These are phyloP conservation scores for Juncus inflexus DNA, from an alignment of 176 grass and related monocot species.

Conservation along the genomic window DNA sequence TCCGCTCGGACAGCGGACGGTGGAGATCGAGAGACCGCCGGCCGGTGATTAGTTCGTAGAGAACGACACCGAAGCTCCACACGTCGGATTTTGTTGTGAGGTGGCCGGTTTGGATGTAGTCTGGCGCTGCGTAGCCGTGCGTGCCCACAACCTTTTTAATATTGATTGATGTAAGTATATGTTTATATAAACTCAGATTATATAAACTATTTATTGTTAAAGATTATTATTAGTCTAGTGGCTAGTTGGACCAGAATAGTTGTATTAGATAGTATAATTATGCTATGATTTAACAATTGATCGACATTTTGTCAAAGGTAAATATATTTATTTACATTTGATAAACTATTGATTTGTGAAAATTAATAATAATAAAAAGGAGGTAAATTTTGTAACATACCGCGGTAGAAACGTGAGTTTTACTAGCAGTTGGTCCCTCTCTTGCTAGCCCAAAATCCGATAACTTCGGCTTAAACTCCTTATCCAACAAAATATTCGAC, in stretches of 20 bases:
- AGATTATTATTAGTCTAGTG: too few relatives aligned
- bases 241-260: too few relatives aligned
- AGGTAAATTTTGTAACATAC: conserved; percentile 23
- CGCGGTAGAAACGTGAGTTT: conserved; percentile 75
- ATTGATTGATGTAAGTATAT: too few relatives aligned
- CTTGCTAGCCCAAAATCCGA: conserved; percentile 84
- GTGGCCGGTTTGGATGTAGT: conserved; percentile 92
- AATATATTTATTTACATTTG: too few relatives aligned
- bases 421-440: conserved; percentile 64
- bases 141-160: conserved; percentile 65
- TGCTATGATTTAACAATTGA: too few relatives aligned
- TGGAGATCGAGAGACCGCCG: conserved; percentile 53
- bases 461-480: conserved; percentile 67
- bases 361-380: neutral
- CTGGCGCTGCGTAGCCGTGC: conserved; percentile 86
- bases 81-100: conserved; percentile 77
- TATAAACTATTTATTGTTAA: too few relatives aligned
- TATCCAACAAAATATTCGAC: conserved; percentile 69
- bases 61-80: conserved; percentile 84
- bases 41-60: conserved; percentile 82
- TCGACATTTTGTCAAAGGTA: too few relatives aligned
- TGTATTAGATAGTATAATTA: too few relatives aligned
- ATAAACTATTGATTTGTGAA: neutral
- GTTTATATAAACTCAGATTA: too few relatives aligned
- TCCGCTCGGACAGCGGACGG: conserved; percentile 60